Base-by-base conservation (phyloP, 2,329 filamentous ascomycete genomes). In the Clarireedia paspali region DNA sequence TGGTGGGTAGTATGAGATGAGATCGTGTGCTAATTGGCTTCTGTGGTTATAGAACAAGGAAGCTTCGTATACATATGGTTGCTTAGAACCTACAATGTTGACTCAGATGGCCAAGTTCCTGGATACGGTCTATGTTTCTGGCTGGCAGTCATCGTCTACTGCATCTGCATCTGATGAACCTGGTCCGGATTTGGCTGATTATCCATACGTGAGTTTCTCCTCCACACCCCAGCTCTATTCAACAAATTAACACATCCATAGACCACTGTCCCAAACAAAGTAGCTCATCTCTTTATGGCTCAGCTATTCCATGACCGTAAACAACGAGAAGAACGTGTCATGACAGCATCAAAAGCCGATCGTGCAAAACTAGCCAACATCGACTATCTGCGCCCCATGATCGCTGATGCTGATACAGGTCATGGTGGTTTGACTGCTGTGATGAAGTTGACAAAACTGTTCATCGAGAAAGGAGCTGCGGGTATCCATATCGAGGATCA, bases 291-390 rank as follows among this genome's bases (percentile, higher is more conserved):
- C 52, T 99, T 95, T 83, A 91, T 95, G 84, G 92, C 94, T 14
- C 94, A 99, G 75, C 85, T 97, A 56, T 99, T 99, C 87, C 94
- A 99, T 76, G 94, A 99, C 80, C 89, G 94, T 69, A 99, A 99
- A 77, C 94, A 99, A 76, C 87, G 94, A 63, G 91, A 97, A 73
- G 94, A 97, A 74, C 90, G 94, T 58, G 76, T 97, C 52, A 87
- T 83, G 62, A 85, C 67, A 80, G 62, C 60, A 6, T 83, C 91
- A 27, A 87, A 87, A 70, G 76, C 80, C 24, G 79, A 91, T 68
- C 89, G 94, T 56, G 74, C 76, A 64, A 85, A 84, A 60, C 75
- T 94, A 50, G 77, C 87, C 59, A 94, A 95, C 72, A 78, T 91
- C 67, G 94, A 99, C 76, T 99, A 94, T 75, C 84, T 99, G 48